These are phyloP conservation scores for Moringa oleifera DNA, from an alignment of 345 rosid species.

Conservation along the genomic window DNA sequence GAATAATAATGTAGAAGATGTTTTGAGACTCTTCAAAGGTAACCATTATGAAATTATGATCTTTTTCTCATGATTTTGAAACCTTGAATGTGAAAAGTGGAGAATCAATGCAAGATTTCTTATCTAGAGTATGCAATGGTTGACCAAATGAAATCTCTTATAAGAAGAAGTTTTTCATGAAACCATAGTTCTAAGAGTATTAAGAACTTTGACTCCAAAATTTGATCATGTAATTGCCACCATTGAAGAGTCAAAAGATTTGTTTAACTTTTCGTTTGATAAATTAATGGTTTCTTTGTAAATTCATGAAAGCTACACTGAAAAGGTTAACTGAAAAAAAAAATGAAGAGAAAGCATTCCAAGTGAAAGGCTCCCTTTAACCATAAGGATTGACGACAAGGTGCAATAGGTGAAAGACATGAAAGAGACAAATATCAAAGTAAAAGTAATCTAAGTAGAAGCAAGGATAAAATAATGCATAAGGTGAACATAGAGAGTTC, in stretches of 20 bases:
- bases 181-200: constrained; percentile 2
- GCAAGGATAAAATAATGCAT: too few species aligned
- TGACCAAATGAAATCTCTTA: background rate
- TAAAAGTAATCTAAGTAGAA: too few species aligned
- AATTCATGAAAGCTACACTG: constrained; percentile 12
- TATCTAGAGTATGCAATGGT: background rate
- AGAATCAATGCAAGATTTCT: background rate
- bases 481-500: too few species aligned
- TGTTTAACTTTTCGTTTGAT: constrained; percentile 9
- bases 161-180: background rate
- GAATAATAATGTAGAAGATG: background rate
- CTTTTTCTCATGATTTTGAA: background rate
- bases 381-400: too few species aligned
- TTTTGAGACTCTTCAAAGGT: background rate
- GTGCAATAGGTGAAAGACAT: too few species aligned
- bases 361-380: background rate
- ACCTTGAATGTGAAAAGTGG: background rate
- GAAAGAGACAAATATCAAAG: too few species aligned
- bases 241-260: constrained; percentile 11
- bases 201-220: constrained; percentile 3
- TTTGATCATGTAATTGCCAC: constrained; percentile 12
- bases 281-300: constrained; percentile 6
- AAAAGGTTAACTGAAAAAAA: background rate
- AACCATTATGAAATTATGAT: background rate
- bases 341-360: background rate